Conservation (phyloP, 495 filamentous ascomycete species). For the Penicillium subrubescens region DNA sequence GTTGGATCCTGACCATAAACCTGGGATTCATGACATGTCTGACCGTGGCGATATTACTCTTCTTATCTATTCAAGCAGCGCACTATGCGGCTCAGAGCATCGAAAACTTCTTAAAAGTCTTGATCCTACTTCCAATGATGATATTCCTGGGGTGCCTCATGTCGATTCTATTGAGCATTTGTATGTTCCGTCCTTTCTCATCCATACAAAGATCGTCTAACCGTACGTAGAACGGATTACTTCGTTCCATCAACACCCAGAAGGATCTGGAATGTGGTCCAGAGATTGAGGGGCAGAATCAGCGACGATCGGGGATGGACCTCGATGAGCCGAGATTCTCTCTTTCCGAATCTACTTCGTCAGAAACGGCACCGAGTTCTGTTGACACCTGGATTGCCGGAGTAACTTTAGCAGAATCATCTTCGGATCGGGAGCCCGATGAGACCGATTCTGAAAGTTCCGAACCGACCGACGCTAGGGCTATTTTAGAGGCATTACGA, state of each 20-base stretch:
- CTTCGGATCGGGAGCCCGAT: not conserved
- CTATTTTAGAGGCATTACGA: no score
- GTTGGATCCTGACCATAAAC: not conserved
- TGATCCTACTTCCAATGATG: not conserved
- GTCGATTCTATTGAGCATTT: not conserved
- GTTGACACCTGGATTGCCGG: not conserved
- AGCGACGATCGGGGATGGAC: not conserved
- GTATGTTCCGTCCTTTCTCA: not conserved
- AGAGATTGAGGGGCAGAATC: not conserved
- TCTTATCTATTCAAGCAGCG: not conserved
- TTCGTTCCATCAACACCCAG: not conserved
- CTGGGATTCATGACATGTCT: not conserved
- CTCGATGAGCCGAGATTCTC: not conserved
- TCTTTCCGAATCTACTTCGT: not conserved
- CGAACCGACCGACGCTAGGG: not conserved
- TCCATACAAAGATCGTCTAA: not conserved
- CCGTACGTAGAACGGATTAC: not conserved
- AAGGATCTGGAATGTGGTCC: not conserved
- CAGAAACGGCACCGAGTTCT: not conserved
- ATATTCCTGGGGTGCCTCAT: not conserved
- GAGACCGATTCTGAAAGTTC: not conserved
- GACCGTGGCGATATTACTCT: not conserved
- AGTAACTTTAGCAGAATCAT: not conserved
- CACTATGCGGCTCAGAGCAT: not conserved
- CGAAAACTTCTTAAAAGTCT: not conserved